Evolutionary conservation across 306 rosid species (phyloP).

Genomic region (Geum urbanum): DNA sequence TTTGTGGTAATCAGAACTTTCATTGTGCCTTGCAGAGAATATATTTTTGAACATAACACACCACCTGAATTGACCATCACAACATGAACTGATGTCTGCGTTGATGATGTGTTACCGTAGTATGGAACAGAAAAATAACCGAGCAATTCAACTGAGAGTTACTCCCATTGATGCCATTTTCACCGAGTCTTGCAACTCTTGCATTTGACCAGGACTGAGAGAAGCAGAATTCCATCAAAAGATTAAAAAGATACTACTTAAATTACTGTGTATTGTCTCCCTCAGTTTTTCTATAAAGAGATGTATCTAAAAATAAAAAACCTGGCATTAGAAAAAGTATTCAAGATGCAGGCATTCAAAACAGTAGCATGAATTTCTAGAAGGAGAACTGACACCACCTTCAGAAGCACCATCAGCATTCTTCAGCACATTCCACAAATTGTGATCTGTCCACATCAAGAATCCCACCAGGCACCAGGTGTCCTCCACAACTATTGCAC

Average conservation of each 20-base stretch:
- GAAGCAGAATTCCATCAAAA: conserved; percentile 3
- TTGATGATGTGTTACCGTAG: not conserved
- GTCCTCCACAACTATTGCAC: conserved; percentile 28
- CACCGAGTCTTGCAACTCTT: not conserved
- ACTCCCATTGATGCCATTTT: not conserved
- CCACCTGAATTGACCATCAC: not conserved
- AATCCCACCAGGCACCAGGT: conserved; percentile 20
- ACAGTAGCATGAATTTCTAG: conserved; percentile 8
- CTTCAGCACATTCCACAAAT: conserved; percentile 27
- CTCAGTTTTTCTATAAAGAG: conserved; percentile 9
- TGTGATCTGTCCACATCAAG: conserved; percentile 21
- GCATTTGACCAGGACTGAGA: not conserved
- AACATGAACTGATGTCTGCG: not conserved
- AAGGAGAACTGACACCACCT: conserved; percentile 18
- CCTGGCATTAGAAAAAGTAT: conserved; percentile 31
- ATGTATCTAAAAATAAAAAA: conserved; percentile 6
- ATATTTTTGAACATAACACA: not conserved
- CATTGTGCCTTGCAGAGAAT: no score
- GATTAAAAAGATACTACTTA: not conserved
- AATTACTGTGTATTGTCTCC: conserved; percentile 1
- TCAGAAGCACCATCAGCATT: conserved; percentile 5
- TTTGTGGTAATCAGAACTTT: no score
- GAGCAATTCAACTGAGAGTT: not conserved
- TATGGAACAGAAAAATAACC: not conserved
- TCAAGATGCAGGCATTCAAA: conserved; percentile 28